Base-by-base conservation (phyloP, 306 rosid species). In the Glycyrrhiza uralensis region DNA sequence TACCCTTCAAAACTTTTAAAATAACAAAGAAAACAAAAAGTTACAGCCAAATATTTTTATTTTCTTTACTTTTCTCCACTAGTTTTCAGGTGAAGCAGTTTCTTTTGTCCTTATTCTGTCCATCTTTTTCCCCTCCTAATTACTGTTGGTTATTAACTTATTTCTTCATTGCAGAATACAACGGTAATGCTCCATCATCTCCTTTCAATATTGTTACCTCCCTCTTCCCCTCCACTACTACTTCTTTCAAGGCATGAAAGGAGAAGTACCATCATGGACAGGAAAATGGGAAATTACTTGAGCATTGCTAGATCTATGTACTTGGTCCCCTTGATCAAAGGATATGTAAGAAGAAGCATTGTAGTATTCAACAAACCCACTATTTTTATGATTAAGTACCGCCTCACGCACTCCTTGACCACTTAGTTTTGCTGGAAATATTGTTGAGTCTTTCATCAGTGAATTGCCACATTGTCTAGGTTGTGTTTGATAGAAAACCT, bases 381-480 rank as follows among this genome's bases (percentile, higher is more conserved):
- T 74, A 70, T 41, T 74, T 23, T 70, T 79, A 26, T 67, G 80
- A 75, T 59, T 71, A 20, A n/a, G n/a, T n/a, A 75, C 56, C 42
- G 18, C 79, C 58, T 69, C 85, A 12, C 78, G 66, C 19, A 52
- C 76, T 2, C 72, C 64, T 76, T 81, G 83, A 24, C 74, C 71
- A 23, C 41, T 80, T 32, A 62, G 42, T 72, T 79, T 84, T 24
- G 76, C 19, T 67, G 83, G 62, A 36, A 74, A 72, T 5, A 33
- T 14, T 29, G 64, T 2, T 4, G 89, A 73, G 11, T 86, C 90
- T 79, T 88, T 86, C 55, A 78, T 56, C 23, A 77, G 44, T 14
- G 91, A 82, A 41, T 81, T 88, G 71, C 96, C 92, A 79, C 96
- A 90, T 70, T 90, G 96, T 52, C 96, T 84, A 15, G 96, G 96